phyloP scores from a whole-genome alignment of 2,329 filamentous ascomycete species.

The Aspergillus fischeri region DNA sequence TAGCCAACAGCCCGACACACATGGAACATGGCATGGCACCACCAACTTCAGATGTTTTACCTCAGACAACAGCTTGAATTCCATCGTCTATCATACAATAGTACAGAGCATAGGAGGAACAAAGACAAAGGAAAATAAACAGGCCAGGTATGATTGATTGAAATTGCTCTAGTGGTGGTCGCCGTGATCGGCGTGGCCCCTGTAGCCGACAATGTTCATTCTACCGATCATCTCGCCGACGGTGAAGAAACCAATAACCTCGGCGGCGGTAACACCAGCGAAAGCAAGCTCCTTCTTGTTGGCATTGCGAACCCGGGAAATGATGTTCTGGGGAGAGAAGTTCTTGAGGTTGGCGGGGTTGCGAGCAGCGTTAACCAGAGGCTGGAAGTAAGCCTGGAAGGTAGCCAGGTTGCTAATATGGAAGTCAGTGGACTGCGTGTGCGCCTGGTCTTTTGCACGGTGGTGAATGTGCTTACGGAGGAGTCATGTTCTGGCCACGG shows the following conservation, averaged over 20 bases:
- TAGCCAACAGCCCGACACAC: background rate
- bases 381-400: slow-evolving; percentile 84
- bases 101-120: slow-evolving; percentile 31
- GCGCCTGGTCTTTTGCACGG: slow-evolving; percentile 1
- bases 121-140: slow-evolving; percentile 31
- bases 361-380: slow-evolving; percentile 64
- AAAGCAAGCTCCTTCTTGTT: slow-evolving; percentile 66
- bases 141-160: slow-evolving; percentile 23
- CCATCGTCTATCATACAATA: slow-evolving; percentile 48
- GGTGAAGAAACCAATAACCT: slow-evolving; percentile 95
- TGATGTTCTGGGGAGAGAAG: slow-evolving; percentile 51
- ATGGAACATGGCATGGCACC: slow-evolving; percentile 13
- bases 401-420: slow-evolving; percentile 64
- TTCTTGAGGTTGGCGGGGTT: slow-evolving; percentile 62
- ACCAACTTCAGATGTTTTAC: slow-evolving; percentile 19
- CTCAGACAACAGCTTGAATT: slow-evolving; percentile 42
- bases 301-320: slow-evolving; percentile 63
- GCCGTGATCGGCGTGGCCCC: slow-evolving; percentile 58
- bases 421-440: slow-evolving; percentile 12
- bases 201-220: slow-evolving; percentile 93
- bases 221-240: slow-evolving; percentile 95
- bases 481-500: slow-evolving; percentile 83
- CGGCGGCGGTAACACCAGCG: slow-evolving; percentile 74
- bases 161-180: slow-evolving; percentile 31
- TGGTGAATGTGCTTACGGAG: slow-evolving; percentile 67